phyloP scores from a whole-genome alignment of 176 grass and related monocot species.

The Cenchrus purpureus region DNA sequence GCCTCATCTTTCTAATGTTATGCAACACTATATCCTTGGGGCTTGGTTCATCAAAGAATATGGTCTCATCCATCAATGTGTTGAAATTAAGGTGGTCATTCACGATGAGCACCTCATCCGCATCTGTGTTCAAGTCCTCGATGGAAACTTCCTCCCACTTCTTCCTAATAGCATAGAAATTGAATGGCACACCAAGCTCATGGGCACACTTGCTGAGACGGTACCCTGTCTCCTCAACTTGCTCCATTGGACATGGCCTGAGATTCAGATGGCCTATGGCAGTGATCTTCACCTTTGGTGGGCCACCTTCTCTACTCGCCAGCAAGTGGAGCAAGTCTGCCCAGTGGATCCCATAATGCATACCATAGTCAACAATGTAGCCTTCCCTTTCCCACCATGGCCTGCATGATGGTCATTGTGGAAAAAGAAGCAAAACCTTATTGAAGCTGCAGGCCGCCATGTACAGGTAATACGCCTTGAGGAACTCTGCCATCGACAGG shows the following conservation, averaged over 20 bases:
- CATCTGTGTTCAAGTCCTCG: not conserved
- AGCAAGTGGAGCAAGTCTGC: not conserved
- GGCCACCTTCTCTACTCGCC: not conserved
- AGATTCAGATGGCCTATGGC: not conserved
- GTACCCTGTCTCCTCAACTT: not conserved
- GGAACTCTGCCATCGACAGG: not conserved
- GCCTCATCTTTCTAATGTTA: not conserved
- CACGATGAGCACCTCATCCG: constrained; percentile 11
- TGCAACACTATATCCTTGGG: not conserved
- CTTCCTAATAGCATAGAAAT: not conserved
- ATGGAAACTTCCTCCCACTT: not conserved
- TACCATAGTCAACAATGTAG: not conserved
- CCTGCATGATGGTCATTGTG: not conserved
- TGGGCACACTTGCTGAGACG: constrained; percentile 2
- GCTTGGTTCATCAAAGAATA: not conserved
- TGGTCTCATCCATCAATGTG: not conserved
- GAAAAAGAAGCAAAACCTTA: not conserved
- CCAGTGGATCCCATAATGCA: not conserved
- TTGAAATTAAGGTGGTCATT: not conserved
- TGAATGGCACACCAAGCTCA: not conserved
- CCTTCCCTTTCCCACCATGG: not conserved
- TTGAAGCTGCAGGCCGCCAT: not conserved
- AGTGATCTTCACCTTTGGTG: not conserved
- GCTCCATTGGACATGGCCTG: not conserved
- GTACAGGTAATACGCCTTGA: constrained; percentile 5